phyloP scores from a whole-genome alignment of 345 rosid species.

The Populus ilicifolia region DNA sequence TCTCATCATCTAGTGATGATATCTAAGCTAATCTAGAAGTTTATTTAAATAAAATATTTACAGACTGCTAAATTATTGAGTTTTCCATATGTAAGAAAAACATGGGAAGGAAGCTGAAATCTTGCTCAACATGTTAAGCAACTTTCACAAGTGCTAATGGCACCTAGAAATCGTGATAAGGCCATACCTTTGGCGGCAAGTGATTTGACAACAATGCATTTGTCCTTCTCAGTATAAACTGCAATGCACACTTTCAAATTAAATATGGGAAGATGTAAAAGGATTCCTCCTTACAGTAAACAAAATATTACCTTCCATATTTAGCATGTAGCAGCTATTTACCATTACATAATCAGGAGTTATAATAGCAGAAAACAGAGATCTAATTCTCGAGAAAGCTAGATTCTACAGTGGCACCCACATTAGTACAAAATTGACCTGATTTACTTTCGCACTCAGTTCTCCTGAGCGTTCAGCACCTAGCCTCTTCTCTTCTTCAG shows the following conservation, averaged over 20 bases:
- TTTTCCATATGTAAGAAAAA: background rate
- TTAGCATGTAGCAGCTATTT: background rate
- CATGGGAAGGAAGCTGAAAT: background rate
- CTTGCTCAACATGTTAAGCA: background rate
- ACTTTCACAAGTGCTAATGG: background rate
- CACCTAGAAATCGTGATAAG: background rate
- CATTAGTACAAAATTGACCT: conserved; percentile 45
- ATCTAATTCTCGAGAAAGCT: conserved; percentile 7
- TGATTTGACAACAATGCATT: conserved; percentile 92
- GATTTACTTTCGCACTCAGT: conserved; percentile 90
- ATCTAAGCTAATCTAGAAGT: background rate
- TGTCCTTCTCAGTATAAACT: conserved; percentile 97
- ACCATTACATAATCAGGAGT: background rate
- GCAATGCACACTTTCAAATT: conserved; percentile 29
- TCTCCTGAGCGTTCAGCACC: conserved; percentile 84
- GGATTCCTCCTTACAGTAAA: background rate
- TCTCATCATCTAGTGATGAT: background rate
- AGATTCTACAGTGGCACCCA: conserved; percentile 1
- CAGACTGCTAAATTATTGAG: background rate
- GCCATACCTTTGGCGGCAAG: conserved; percentile 86
- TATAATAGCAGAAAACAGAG: background rate
- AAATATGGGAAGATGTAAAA: conserved; percentile 3
- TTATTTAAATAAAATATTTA: background rate
- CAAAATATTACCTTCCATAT: background rate
- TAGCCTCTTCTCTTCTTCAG: conserved; percentile 76